Evolutionary conservation across 495 filamentous ascomycete genomes (phyloP), one percentile per base, ranked within the genome.

Genomic region (Neurospora hispaniola): DNA sequence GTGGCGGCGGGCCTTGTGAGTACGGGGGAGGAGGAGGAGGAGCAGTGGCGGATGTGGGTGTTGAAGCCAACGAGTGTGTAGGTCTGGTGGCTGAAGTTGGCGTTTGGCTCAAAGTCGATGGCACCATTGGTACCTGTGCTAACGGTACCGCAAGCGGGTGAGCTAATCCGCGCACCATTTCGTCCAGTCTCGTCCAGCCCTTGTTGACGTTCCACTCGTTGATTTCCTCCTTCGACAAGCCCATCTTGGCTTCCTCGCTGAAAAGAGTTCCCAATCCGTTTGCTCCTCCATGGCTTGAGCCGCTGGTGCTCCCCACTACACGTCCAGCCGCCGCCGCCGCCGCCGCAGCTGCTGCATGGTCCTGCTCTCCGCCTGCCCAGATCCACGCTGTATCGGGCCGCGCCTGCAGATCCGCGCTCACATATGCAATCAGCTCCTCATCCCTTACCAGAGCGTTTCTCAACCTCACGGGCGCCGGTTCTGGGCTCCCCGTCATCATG

Each of bases 391-490:
- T 90, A 31, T 96, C 92, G 7, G 84, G 84, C 48, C 87, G 88
- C n/a, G 91, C 93, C 80, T 98, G 96, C 81, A 97, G 87, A 80
- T 99, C 96, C 0, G 91, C 93, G 31, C 92, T 95, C 2, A 92
- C 90, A 78, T 97, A 97, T 2, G 90, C 92, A 42, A 98, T 83
- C 79, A 99, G 89, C 80, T 97, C 96, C 75, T 98, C 96, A 79
- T 99, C 96, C 23, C 86, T 82, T n/a, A 93, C 85, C 4, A 94
- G 78, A 18, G 87, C 80, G 3, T 86, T 80, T 68, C 84, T 81
- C 10, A 86, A 69, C 3, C 76, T 75, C 9, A 78, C 42, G n/a
- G 44, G 73, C 23, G 74, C 75, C 7, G 75, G 76, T 23, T 73
- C 72, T 11, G 71, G 70, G 1, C 73, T 68, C 3, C 54, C 54